phyloP scores from a whole-genome alignment of 495 filamentous ascomycete genomes.

The Cercophora scortea region DNA sequence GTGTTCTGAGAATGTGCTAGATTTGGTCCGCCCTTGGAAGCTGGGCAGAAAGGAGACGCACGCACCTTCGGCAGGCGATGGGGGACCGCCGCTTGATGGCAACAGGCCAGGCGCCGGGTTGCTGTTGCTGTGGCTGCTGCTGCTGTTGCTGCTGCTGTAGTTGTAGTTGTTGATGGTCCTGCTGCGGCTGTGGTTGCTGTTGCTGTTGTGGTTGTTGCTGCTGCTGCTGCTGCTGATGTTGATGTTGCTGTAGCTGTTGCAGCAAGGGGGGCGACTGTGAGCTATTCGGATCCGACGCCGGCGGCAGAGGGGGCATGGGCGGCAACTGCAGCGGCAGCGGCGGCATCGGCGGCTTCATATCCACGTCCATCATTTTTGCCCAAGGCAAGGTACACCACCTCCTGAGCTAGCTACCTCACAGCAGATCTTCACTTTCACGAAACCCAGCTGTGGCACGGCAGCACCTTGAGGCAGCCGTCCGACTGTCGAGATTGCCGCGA shows the following conservation, averaged over 20 bases:
- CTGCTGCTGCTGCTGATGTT: too few species aligned
- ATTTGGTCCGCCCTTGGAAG: too few species aligned
- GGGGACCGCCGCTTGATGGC: slow-evolving; percentile 36
- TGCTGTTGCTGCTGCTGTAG: neutral
- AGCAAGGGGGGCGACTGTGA: too few species aligned
- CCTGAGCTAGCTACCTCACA: too few species aligned
- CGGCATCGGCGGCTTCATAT: slow-evolving; percentile 15
- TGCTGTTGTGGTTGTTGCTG: too few species aligned
- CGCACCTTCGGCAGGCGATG: slow-evolving; percentile 43
- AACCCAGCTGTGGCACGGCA: too few species aligned
- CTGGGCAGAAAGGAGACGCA: neutral
- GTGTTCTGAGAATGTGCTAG: neutral
- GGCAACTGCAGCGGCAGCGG: slow-evolving; percentile 8
- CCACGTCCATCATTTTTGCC: slow-evolving; percentile 18
- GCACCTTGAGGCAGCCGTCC: too few species aligned
- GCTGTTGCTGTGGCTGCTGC: neutral
- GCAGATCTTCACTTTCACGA: too few species aligned
- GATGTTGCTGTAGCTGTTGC: too few species aligned
- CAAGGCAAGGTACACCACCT: neutral
- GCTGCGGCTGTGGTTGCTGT: too few species aligned
- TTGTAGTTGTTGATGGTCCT: too few species aligned
- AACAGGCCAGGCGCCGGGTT: neutral
- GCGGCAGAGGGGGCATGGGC: slow-evolving; percentile 5
- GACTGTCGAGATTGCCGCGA: too few species aligned
- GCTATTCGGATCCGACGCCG: neutral